Conservation (phyloP, 129 eudicot species). For the Daucus carota region DNA sequence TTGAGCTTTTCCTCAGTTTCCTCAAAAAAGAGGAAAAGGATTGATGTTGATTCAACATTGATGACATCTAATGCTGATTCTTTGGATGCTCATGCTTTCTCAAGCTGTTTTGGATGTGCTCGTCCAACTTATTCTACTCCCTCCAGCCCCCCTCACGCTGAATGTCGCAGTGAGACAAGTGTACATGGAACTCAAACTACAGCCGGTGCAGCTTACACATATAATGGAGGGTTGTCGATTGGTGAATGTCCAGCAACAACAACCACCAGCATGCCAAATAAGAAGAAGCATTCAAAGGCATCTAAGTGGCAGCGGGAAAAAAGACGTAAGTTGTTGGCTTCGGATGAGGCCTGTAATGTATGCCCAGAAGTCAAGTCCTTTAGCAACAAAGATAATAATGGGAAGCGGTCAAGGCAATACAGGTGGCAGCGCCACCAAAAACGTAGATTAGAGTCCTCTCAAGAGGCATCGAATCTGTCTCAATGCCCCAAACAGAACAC, state of each 20-base stretch:
- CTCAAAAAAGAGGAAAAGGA: constrained; percentile 31
- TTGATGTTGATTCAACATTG: constrained; percentile 16
- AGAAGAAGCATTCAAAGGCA: constrained; percentile 45
- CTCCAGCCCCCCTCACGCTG: neutral
- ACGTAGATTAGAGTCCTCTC: constrained; percentile 35
- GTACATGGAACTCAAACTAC: constrained; percentile 13
- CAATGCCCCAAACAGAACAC: neutral
- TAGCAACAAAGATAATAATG: neutral
- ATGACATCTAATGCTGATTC: neutral
- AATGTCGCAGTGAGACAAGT: constrained; percentile 12
- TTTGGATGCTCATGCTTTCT: constrained; percentile 14
- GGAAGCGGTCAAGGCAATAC: constrained; percentile 42
- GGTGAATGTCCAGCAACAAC: constrained; percentile 20
- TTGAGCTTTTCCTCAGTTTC: constrained; percentile 26
- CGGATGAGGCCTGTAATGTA: neutral
- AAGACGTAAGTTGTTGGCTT: constrained; percentile 36
- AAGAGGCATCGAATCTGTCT: constrained; percentile 9
- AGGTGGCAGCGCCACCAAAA: constrained; percentile 49
- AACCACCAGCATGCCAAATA: constrained; percentile 12
- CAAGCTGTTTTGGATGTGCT: constrained; percentile 20
- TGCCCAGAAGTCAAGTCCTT: neutral
- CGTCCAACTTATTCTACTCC: constrained; percentile 10
- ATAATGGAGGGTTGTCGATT: constrained; percentile 7
- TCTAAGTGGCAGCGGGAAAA: constrained; percentile 45
- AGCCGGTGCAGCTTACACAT: constrained; percentile 11